Base-by-base conservation (phyloP, 163 green algal genomes). In the Trebouxia gelatinosa region DNA sequence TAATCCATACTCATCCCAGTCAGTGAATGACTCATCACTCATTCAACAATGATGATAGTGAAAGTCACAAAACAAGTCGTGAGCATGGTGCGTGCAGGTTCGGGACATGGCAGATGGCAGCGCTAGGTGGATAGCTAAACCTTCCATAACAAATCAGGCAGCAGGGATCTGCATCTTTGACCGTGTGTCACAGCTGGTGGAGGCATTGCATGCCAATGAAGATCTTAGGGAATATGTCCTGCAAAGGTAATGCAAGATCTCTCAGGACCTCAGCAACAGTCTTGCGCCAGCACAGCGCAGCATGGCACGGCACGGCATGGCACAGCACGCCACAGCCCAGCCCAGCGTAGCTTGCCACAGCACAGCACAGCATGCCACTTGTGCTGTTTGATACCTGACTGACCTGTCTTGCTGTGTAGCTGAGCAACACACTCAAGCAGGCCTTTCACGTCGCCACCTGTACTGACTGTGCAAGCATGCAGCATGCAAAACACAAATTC, bases 131-230 rank as follows among this genome's bases (percentile, higher is more conserved):
- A 89, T 37, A 86, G 85, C 75, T 79, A 79, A 4, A 83, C 71
- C 61, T 75, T 89, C 61, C 82, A 75, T 28, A 89, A 89, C 76
- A 81, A 86, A 75, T 67, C 85, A 87, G 72, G 84, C 70, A n/a
- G 16, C 59, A 0, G 70, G 78, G 29, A 75, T 89, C 28, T 78
- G 50, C 35, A 58, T 86, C 38, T 84, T 89, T 64, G 68, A 86
- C 80, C 31, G 76, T 28, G 74, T 86, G 39, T 35, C 6, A 26
- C 13, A 21, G 2, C 68, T 88, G 66, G n/a, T 32, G 34, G 40
- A 43, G 0, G 80, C 75, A 2, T 29, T 88, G 29, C 26, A 80
- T n/a, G 43, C 48, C 16, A 34, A 21, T 29, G 29, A 75, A 9
- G 82, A 83, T 17, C 77, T 86, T 48, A 51, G 65, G n/a, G 81